These are phyloP conservation scores for Furcasterigmium sp. DNA, from an alignment of 2,329 filamentous ascomycete species.

Conservation along the genomic window DNA sequence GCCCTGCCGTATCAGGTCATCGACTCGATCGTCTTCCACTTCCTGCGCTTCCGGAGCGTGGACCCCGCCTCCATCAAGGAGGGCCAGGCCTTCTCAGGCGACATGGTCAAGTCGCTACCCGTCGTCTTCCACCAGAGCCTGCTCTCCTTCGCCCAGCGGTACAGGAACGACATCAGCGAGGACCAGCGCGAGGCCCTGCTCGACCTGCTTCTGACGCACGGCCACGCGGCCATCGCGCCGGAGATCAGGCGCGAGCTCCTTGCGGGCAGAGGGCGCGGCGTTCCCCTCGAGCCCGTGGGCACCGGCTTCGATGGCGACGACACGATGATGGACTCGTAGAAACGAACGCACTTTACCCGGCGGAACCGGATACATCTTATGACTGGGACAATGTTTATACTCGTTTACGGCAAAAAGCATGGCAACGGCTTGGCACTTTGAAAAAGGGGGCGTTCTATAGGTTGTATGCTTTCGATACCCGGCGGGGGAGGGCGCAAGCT, in stretches of 20 bases:
- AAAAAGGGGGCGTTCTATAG: background rate
- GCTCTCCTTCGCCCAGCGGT: constrained; percentile 86
- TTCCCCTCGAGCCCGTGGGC: constrained; percentile 56
- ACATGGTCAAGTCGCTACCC: constrained; percentile 62
- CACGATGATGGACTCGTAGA: constrained; percentile 73
- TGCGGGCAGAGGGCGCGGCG: constrained; percentile 79
- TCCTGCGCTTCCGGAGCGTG: constrained; percentile 76
- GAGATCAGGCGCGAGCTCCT: constrained; percentile 86
- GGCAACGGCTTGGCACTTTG: too few relatives aligned
- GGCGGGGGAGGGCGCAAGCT: background rate
- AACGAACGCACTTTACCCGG: constrained; percentile 5
- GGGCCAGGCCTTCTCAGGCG: constrained; percentile 36
- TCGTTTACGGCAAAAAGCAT: background rate
- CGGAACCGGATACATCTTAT: too few relatives aligned
- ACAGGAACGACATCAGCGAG: constrained; percentile 93
- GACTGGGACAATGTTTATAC: too few relatives aligned
- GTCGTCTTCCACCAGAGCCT: constrained; percentile 96
- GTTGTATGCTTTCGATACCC: constrained; percentile 1
- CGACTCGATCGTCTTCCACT: constrained; percentile 93
- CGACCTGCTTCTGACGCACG: constrained; percentile 77
- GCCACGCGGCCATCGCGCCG: constrained; percentile 83
- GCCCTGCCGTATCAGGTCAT: constrained; percentile 92
- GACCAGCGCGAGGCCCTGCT: constrained; percentile 88
- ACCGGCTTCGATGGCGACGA: constrained; percentile 70
- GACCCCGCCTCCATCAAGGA: constrained; percentile 53